Base-by-base conservation (phyloP, 805 yeast genomes). In the Suhomyces xylopsoci region DNA sequence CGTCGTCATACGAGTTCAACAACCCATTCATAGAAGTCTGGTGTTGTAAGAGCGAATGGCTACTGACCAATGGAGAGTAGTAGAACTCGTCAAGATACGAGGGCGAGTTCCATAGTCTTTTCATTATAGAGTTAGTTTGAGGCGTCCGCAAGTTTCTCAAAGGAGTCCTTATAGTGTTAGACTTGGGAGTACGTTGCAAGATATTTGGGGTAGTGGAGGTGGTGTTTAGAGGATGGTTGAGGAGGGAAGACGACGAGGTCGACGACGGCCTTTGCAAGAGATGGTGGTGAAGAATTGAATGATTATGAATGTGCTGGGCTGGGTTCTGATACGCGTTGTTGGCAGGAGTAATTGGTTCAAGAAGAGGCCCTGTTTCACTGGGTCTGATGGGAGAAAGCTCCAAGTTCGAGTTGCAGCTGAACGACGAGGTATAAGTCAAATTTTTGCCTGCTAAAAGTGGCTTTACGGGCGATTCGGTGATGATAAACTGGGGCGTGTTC, bases 31-130 rank as follows among this genome's bases (percentile, higher is more conserved):
- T 61, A 25, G 61, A 28, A 10, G 43, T 47, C 7, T 51, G 51
- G 44, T 50, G 44, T 17, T 45, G 42, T 9, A 47, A 34, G 15
- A 41, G 41, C 8, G 45, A 36, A 19, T 52, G 51, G 34, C 40
- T 53, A 28, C 48, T 48, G 36, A 51, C 47, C 38, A 57, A 48
- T 1, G 72, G 67, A 20, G 86, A 81, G 41, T 83, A 79, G 58
- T 84, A 82, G 62, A 85, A 85, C 59, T 85, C 90, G 54, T 85
- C 89, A 52, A 84, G 70, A 60, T 82, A 83, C 2, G 84, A 77
- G 12, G 89, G 89, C 19, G 88, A 82, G 59, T 81, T 79, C 87
- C 88, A 83, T 45, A 82, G 69, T 60, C 78, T 82, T 57, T 76
- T 78, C 63, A 78, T 67, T 17, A 77, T 70, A 7, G 82, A 73